Conservation (phyloP, 768 basidiomycete genomes). For the Pisolithus sp. region DNA sequence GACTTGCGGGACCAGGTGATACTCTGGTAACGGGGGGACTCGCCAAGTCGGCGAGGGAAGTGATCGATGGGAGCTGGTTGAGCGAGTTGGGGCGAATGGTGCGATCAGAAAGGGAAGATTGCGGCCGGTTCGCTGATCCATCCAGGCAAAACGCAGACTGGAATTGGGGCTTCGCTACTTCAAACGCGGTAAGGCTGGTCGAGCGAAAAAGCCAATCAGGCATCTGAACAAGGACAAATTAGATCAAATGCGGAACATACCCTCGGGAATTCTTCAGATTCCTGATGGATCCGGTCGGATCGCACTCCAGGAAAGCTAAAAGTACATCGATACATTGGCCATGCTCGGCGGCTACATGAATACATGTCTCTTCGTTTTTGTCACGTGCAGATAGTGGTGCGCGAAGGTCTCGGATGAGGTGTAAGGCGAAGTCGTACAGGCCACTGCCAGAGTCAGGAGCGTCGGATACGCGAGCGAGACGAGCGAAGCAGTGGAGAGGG, state of each 20-base stretch:
- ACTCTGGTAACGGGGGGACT: slow-evolving; percentile 15
- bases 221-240: background rate
- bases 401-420: slow-evolving; percentile 63
- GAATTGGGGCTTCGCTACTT: slow-evolving; percentile 64
- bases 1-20: slow-evolving; percentile 28
- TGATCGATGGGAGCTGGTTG: slow-evolving; percentile 42
- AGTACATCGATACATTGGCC: slow-evolving; percentile 61
- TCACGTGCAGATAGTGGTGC: slow-evolving; percentile 65
- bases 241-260: slow-evolving; percentile 34
- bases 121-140: slow-evolving; percentile 39
- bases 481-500: slow-evolving; percentile 61
- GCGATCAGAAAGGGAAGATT: slow-evolving; percentile 48
- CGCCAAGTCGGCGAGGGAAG: slow-evolving; percentile 36
- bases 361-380: slow-evolving; percentile 65
- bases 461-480: slow-evolving; percentile 28
- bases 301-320: slow-evolving; percentile 58
- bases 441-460: slow-evolving; percentile 30
- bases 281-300: slow-evolving; percentile 47
- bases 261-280: slow-evolving; percentile 66
- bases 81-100: slow-evolving; percentile 43
- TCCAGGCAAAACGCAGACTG: slow-evolving; percentile 54
- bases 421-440: slow-evolving; percentile 54
- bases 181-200: slow-evolving; percentile 55
- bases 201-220: slow-evolving; percentile 2
- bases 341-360: slow-evolving; percentile 74